These are phyloP conservation scores for Drechslera avenae DNA, from an alignment of 2,329 filamentous ascomycete genomes.

Conservation along the genomic window DNA sequence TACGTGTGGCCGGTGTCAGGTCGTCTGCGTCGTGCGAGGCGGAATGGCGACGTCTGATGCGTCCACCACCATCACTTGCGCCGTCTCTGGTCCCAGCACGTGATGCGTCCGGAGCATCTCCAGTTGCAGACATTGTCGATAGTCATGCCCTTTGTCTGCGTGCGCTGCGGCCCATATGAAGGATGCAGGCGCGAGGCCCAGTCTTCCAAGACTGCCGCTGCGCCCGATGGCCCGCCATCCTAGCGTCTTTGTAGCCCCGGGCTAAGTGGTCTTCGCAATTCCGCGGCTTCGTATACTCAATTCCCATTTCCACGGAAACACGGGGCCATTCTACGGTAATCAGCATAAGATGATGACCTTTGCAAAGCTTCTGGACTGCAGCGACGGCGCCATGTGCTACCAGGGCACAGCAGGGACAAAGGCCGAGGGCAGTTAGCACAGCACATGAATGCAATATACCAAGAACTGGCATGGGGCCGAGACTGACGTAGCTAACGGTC, in stretches of 20 bases:
- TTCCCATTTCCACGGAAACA: not conserved
- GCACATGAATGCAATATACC: no score
- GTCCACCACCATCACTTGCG: conserved; percentile 12
- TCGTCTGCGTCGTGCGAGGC: conserved; percentile 34
- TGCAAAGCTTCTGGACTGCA: no score
- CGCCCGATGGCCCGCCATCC: conserved; percentile 2
- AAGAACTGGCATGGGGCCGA: no score
- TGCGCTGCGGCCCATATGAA: conserved; percentile 5
- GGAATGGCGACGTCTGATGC: conserved; percentile 39
- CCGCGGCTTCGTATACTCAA: conserved; percentile 16
- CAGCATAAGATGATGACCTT: no score
- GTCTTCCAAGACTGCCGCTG: not conserved
- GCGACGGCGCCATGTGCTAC: no score
- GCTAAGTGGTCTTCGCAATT: conserved; percentile 17
- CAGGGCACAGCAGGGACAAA: no score
- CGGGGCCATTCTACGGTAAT: no score
- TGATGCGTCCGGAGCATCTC: conserved; percentile 24
- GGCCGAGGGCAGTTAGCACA: no score
- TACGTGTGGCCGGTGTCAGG: conserved; percentile 12
- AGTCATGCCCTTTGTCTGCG: conserved; percentile 25
- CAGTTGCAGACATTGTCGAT: conserved; percentile 35
- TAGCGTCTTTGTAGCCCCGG: conserved; percentile 26
- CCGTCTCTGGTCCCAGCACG: conserved; percentile 7
- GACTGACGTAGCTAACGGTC: not conserved
- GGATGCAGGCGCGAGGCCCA: not conserved